phyloP scores from a whole-genome alignment of 2,329 filamentous ascomycete genomes.

The Thermothelomyces thermophilus region DNA sequence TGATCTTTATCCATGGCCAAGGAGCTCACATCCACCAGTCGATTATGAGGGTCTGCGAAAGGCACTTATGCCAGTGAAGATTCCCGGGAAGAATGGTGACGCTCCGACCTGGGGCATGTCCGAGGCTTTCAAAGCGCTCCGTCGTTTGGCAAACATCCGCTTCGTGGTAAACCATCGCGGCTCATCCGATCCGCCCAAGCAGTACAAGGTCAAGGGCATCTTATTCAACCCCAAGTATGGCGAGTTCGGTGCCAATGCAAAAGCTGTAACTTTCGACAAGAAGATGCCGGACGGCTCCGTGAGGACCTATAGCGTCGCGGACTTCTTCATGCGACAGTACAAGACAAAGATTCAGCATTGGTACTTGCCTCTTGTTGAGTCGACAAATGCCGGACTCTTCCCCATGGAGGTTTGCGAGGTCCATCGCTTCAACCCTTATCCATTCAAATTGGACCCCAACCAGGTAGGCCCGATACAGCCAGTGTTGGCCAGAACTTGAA shows the following conservation, averaged over 20 bases:
- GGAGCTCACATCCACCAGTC: conserved; percentile 21
- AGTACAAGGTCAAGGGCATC: conserved; percentile 48
- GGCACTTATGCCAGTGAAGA: conserved; percentile 32
- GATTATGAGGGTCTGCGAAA: conserved; percentile 29
- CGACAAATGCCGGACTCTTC: conserved; percentile 47
- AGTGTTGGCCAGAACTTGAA: background rate
- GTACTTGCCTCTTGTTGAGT: conserved; percentile 51
- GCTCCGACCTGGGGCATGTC: conserved; percentile 32
- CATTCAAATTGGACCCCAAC: conserved; percentile 51
- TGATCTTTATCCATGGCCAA: background rate
- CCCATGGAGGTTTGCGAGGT: conserved; percentile 56
- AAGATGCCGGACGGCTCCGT: conserved; percentile 34
- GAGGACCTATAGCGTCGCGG: conserved; percentile 38
- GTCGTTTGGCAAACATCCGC: conserved; percentile 47
- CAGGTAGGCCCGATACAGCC: conserved; percentile 37
- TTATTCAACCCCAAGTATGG: conserved; percentile 41
- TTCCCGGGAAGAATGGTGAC: background rate
- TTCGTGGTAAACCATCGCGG: conserved; percentile 52
- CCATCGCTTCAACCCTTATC: conserved; percentile 51
- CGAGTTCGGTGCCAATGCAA: conserved; percentile 41
- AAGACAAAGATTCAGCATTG: conserved; percentile 41
- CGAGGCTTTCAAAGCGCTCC: conserved; percentile 48
- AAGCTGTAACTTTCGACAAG: conserved; percentile 50
- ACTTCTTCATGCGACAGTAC: conserved; percentile 54
- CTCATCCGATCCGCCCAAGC: conserved; percentile 36